Base-by-base conservation (phyloP, 1,284 basidiomycete species). In the Thecaphora frezii region DNA sequence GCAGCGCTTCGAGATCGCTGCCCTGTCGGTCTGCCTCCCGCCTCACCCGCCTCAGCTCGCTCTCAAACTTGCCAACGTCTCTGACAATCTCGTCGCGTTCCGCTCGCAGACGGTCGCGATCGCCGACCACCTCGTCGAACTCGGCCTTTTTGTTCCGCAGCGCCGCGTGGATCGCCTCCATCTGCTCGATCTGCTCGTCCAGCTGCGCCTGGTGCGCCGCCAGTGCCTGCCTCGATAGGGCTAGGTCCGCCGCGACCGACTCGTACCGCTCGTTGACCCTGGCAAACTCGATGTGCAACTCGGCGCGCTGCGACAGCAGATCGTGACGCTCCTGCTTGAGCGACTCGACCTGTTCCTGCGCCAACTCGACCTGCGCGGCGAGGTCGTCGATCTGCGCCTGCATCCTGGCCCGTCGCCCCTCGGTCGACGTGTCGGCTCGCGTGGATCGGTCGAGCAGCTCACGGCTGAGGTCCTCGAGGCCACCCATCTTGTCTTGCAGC, bases 181-280 rank as follows among this genome's bases (percentile, higher is more conserved):
- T 66, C 44, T 58, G 58, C 40, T 51, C 53, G 5, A 68, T 66
- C 50, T 73, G 71, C 44, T 71, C 71, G 49, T 69, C 69, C 37
- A 73, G 46, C 47, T 73, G 71, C 30, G 49, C 33, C 41, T 66
- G 66, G 28, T 73, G 71, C 16, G 64, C 59, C 3, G 54, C 48
- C 21, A 71, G 33, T 0, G 71, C 66, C 12, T 48, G 41, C 7
- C 65, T 45, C 7, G 66, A 58, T 0, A 40, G 30, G 22, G 45
- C 51, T 9, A 73, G 55, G 22, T 73, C 71, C 16, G 54, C 57
- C 12, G 52, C 51, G 1, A 66, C 59, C 21, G 43, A 44, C 24
- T 58, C 56, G 48, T 66, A 57, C 37, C 59, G 56, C 30, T 69
- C 62, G 46, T 59, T 66, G 48, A 51, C 59, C 7, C 24, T 22